Evolutionary conservation across 331 rosid species (phyloP), one percentile per base, ranked within the genome.

Genomic region (Quercus phellos): DNA sequence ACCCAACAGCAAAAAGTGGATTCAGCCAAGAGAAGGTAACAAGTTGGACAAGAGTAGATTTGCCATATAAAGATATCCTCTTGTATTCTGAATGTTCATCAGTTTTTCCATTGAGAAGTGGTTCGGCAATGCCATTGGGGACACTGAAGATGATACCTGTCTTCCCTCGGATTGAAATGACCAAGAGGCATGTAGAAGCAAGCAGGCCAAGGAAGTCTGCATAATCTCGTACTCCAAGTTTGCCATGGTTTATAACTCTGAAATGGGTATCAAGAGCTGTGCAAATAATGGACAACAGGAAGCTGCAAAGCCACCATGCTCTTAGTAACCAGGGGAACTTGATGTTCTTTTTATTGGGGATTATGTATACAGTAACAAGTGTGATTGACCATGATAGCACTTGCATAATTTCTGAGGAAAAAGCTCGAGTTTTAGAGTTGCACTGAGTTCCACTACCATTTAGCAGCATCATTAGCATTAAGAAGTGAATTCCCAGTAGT

Each of bases 1-100:
- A 82, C 55, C 99, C 99, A 32, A 84, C 53, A 1, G 86, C 83
- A 79, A 94, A 92, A 81, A 94, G 84, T 0, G 97, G 98, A 67
- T 90, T 92, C 76, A 94, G 98, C 99, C 99, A 94, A 17, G 98
- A 92, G 83, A 92, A 94, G 70, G 80, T 90, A 22, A 94, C 64
- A 78, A 90, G 97, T 80, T 92, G 91, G 22, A 88, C 27, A 76
- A 91, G 77, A 76, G 84, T 80, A 26, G 99, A 88, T 70, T 89
- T 88, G 29, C 90, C 89, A 72, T 92, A 94, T 29, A 88, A 80
- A 70, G 93, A 94, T 53, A 88, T 83, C 69, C 18, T 80, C 63
- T 68, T 78, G 68, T 50, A 35, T 51, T 81, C 79, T 12, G 76
- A 77, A 30, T 55, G 55, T 55, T 82, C 34, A 9, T 77, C 85